These are phyloP conservation scores for Marchantia polymorpha DNA, from an alignment of 225 moss, liverwort and hornwort species.

Conservation along the genomic window DNA sequence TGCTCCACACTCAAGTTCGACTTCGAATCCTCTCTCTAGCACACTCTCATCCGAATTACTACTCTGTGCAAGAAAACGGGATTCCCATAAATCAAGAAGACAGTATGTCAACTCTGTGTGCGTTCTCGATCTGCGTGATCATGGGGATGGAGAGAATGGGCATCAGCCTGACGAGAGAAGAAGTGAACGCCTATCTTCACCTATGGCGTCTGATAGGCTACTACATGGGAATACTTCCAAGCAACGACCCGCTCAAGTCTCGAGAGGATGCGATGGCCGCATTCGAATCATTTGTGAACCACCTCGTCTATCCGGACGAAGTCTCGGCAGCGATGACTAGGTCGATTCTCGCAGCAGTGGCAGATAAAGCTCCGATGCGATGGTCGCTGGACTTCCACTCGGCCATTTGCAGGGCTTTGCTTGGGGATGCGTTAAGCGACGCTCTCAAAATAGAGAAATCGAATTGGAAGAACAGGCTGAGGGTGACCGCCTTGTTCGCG, in stretches of 20 bases:
- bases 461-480: not conserved
- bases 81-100: slow-evolving; percentile 28
- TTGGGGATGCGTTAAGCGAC: slow-evolving; percentile 16
- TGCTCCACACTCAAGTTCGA: slow-evolving; percentile 25
- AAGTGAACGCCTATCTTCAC: slow-evolving; percentile 17
- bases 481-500: not conserved
- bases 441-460: slow-evolving; percentile 11
- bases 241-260: slow-evolving; percentile 9
- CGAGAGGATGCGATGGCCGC: slow-evolving; percentile 1
- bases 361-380: not conserved
- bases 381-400: slow-evolving; percentile 13
- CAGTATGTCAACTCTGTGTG: not conserved
- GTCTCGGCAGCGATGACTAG: not conserved
- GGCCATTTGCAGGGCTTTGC: slow-evolving; percentile 1
- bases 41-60: not conserved
- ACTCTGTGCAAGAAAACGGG: not conserved
- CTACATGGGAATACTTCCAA: slow-evolving; percentile 12
- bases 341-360: slow-evolving; percentile 5
- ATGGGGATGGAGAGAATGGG: slow-evolving; percentile 23
- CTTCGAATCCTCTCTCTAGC: slow-evolving; percentile 12
- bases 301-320: slow-evolving; percentile 16
- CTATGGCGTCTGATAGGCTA: slow-evolving; percentile 17
- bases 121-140: slow-evolving; percentile 16
- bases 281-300: slow-evolving; percentile 10
- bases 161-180: not conserved